phyloP scores from a whole-genome alignment of 306 rosid genomes.

The Neltuma alba region DNA sequence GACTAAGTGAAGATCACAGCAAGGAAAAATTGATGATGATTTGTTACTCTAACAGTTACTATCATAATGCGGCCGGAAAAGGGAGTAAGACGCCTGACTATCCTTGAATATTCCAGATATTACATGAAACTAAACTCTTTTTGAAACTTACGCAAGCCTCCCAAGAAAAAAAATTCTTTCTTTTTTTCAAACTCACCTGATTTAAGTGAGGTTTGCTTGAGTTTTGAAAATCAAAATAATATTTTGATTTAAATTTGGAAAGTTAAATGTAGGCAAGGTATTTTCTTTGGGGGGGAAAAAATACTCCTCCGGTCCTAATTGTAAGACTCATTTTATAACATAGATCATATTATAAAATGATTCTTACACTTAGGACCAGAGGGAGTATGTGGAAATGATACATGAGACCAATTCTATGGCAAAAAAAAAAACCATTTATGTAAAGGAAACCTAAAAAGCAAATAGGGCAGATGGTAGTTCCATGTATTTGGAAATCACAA shows the following conservation, averaged over 20 bases:
- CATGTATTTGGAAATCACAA: constrained; percentile 35
- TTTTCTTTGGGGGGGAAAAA: neutral
- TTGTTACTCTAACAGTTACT: neutral
- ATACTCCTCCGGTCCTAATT: no score
- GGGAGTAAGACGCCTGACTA: neutral
- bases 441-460: constrained; percentile 32
- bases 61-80: neutral
- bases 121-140: neutral
- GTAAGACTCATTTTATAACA: no score
- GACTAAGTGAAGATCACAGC: constrained; percentile 9
- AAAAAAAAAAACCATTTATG: constrained; percentile 6
- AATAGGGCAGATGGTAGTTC: neutral
- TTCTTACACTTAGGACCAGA: no score
- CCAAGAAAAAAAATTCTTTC: no score
- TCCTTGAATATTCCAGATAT: neutral
- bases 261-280: neutral
- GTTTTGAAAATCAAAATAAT: neutral
- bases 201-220: neutral
- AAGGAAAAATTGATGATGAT: constrained; percentile 4
- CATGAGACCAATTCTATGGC: constrained; percentile 25
- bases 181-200: neutral
- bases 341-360: no score
- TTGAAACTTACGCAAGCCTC: neutral
- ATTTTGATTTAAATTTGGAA: neutral
- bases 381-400: constrained; percentile 6